Conservation (phyloP, 2,329 filamentous ascomycete species). For the Trichophyton rubrum region DNA sequence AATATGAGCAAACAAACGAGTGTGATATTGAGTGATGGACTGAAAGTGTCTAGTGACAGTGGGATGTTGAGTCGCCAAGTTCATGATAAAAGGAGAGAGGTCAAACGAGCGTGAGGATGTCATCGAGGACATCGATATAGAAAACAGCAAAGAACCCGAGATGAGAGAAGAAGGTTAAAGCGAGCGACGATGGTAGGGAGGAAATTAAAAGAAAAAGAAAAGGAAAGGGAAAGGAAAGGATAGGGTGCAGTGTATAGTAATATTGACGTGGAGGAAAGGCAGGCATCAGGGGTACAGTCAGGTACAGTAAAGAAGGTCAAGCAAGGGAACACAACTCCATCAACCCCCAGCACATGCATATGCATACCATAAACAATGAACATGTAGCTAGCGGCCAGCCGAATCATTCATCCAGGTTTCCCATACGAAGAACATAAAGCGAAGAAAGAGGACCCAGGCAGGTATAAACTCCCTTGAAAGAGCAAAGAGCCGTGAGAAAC, state of each 20-base stretch:
- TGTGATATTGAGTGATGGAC: not conserved
- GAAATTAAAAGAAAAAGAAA: not conserved
- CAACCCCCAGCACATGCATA: not conserved
- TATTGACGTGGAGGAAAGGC: not conserved
- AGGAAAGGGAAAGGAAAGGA: not conserved
- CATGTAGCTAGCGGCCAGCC: conserved; percentile 1
- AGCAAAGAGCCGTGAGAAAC: not conserved
- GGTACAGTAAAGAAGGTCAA: too few species aligned
- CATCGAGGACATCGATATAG: not conserved
- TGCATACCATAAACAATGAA: not conserved
- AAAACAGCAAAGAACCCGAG: not conserved
- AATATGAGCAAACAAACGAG: not conserved
- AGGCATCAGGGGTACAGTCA: too few species aligned
- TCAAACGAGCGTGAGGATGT: not conserved
- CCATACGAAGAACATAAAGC: not conserved
- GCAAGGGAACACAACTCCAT: not conserved
- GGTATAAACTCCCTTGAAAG: not conserved
- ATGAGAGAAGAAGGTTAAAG: not conserved
- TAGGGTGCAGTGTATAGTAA: not conserved
- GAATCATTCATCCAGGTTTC: conserved; percentile 1
- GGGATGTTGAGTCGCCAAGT: not conserved
- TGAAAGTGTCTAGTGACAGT: not conserved
- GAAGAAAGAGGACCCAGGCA: not conserved
- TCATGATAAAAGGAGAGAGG: not conserved
- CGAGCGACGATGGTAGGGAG: not conserved